Evolutionary conservation across 371 early-diverging fungal species (phyloP).

Genomic region (Actinomucor elegans): DNA sequence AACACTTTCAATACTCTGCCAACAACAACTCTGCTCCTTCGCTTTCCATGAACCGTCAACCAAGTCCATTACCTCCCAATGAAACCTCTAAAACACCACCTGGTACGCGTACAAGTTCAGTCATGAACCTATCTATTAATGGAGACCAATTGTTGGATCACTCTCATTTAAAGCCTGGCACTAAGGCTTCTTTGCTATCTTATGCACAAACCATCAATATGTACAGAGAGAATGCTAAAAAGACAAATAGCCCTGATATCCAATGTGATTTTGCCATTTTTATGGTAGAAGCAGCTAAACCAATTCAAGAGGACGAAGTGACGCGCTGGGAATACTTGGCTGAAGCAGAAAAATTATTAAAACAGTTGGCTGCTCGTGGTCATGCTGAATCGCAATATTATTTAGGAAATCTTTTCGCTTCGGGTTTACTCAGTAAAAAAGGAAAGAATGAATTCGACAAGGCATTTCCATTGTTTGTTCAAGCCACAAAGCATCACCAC

Average conservation of each 20-base stretch:
- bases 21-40: slow-evolving; percentile 28
- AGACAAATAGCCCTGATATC: slow-evolving; percentile 77
- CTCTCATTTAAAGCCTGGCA: slow-evolving; percentile 66
- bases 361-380: slow-evolving; percentile 61
- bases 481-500: slow-evolving; percentile 69
- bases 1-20: slow-evolving; percentile 21
- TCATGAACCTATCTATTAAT: slow-evolving; percentile 32
- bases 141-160: slow-evolving; percentile 61
- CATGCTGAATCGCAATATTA: slow-evolving; percentile 70
- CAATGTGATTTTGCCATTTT: slow-evolving; percentile 85
- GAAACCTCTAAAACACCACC: slow-evolving; percentile 28
- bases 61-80: slow-evolving; percentile 18
- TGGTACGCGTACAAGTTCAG: slow-evolving; percentile 34
- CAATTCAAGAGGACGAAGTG: slow-evolving; percentile 52
- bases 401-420: slow-evolving; percentile 64
- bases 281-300: slow-evolving; percentile 68
- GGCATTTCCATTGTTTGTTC: slow-evolving; percentile 69
- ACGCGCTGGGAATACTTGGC: slow-evolving; percentile 59
- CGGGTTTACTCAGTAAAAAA: slow-evolving; percentile 56
- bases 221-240: slow-evolving; percentile 81
- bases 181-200: slow-evolving; percentile 64
- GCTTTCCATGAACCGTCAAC: slow-evolving; percentile 16
- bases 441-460: slow-evolving; percentile 71
- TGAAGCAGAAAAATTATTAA: slow-evolving; percentile 62
- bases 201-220: slow-evolving; percentile 70